These are phyloP conservation scores for Phylloporus rhodoxanthus DNA, from an alignment of 768 basidiomycete genomes.

Conservation along the genomic window DNA sequence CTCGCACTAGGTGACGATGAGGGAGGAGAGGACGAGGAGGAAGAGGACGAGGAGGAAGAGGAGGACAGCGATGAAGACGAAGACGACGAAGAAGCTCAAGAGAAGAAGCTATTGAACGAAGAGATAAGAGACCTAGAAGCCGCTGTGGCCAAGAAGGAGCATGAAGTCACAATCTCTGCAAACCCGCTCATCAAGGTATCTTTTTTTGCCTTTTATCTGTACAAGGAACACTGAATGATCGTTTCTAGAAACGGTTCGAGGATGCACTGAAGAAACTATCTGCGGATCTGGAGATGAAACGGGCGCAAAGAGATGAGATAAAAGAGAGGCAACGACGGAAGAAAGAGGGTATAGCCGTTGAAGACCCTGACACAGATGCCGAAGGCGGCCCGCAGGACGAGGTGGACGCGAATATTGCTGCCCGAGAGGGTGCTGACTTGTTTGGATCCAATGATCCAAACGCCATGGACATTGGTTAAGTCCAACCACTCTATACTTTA, in stretches of 20 bases:
- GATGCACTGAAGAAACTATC: slow-evolving; percentile 86
- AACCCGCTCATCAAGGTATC: slow-evolving; percentile 83
- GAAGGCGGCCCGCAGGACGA: slow-evolving; percentile 35
- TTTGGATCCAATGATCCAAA: slow-evolving; percentile 47
- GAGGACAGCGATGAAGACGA: slow-evolving; percentile 62
- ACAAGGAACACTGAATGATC: not conserved
- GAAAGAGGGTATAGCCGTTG: slow-evolving; percentile 55
- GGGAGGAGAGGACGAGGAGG: slow-evolving; percentile 67
- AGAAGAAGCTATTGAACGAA: slow-evolving; percentile 75
- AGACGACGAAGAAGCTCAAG: slow-evolving; percentile 74
- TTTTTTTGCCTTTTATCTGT: not conserved
- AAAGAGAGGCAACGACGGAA: slow-evolving; percentile 66
- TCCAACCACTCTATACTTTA: not conserved
- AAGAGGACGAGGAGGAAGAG: slow-evolving; percentile 46
- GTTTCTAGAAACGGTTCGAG: slow-evolving; percentile 78
- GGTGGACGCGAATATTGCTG: slow-evolving; percentile 25
- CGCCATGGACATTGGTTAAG: slow-evolving; percentile 31
- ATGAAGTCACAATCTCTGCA: slow-evolving; percentile 73
- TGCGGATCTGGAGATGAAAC: slow-evolving; percentile 81
- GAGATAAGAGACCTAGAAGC: slow-evolving; percentile 87
- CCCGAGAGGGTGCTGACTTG: slow-evolving; percentile 26
- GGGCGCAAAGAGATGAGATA: slow-evolving; percentile 71
- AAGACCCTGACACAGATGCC: slow-evolving; percentile 38
- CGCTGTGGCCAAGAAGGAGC: slow-evolving; percentile 79
- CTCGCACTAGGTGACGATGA: slow-evolving; percentile 68